Percentiles rank a stretch among this genome's conserved stretches.
phyloP scores from a whole-genome alignment of 495 filamentous ascomycete genomes.

The Neurospora sp. region DNA sequence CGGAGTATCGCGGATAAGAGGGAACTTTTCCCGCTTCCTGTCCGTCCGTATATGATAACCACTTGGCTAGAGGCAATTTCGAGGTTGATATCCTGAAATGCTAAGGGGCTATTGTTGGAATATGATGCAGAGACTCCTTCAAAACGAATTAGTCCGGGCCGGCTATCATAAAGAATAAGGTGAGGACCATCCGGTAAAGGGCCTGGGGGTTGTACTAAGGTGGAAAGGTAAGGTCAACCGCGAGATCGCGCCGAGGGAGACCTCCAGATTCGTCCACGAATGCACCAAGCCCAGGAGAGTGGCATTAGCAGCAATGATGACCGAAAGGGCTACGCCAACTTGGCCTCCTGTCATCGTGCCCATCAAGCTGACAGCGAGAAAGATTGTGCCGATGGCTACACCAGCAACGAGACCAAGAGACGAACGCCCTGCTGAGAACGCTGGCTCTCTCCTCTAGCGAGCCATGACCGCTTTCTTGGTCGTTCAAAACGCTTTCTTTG shows the following conservation, averaged over 20 bases:
- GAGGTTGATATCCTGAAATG: slow-evolving; percentile 23
- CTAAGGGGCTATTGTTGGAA: slow-evolving; percentile 14
- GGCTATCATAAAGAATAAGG: background rate
- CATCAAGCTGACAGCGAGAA: slow-evolving; percentile 22
- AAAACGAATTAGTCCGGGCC: slow-evolving; percentile 8
- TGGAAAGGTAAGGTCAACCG: slow-evolving; percentile 16
- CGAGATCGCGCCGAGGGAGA: slow-evolving; percentile 41
- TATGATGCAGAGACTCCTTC: slow-evolving; percentile 26
- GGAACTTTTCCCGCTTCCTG: slow-evolving; percentile 33
- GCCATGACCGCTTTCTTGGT: no score
- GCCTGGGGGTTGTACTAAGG: background rate
- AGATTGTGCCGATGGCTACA: slow-evolving; percentile 34
- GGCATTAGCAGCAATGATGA: slow-evolving; percentile 21
- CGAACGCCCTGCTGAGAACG: no score
- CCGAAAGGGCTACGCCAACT: slow-evolving; percentile 20
- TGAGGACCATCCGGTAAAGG: background rate
- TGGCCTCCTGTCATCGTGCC: slow-evolving; percentile 20
- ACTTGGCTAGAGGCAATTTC: slow-evolving; percentile 25
- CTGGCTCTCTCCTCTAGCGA: no score
- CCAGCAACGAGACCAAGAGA: slow-evolving; percentile 17
- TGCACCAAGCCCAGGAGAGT: slow-evolving; percentile 24
- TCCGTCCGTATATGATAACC: slow-evolving; percentile 23
- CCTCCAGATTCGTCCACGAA: slow-evolving; percentile 40
- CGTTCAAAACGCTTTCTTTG: no score
- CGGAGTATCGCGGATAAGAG: slow-evolving; percentile 27